phyloP scores from a whole-genome alignment of 2,329 filamentous ascomycete species.

The Rhexocercosporidium sp. region DNA sequence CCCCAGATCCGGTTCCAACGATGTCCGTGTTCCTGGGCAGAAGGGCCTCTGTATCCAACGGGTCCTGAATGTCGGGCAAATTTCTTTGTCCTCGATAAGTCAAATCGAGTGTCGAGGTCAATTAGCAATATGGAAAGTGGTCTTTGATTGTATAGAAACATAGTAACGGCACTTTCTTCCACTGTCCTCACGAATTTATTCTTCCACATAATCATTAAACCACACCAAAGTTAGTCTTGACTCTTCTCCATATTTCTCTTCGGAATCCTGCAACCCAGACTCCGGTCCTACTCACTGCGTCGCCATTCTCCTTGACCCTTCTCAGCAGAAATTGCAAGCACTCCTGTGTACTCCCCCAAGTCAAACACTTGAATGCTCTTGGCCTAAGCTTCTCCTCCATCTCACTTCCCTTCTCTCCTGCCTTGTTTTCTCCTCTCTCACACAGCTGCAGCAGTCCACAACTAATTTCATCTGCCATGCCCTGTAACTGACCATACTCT shows the following conservation, averaged over 20 bases:
- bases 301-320: slow-evolving; percentile 54
- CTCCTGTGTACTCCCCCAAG: slow-evolving; percentile 72
- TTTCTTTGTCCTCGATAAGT: background rate
- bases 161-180: too few species aligned
- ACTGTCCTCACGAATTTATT: too few species aligned
- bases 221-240: slow-evolving; percentile 5
- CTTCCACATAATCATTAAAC: too few species aligned
- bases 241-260: slow-evolving; percentile 28
- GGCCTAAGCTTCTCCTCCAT: slow-evolving; percentile 29
- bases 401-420: background rate
- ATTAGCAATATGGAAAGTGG: too few species aligned
- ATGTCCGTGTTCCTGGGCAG: background rate
- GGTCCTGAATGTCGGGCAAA: background rate
- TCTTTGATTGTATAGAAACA: too few species aligned
- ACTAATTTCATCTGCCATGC: slow-evolving; percentile 93
- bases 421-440: slow-evolving; percentile 5
- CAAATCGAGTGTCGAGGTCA: too few species aligned
- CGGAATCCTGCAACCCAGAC: slow-evolving; percentile 34
- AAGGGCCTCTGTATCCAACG: background rate
- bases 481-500: slow-evolving; percentile 79
- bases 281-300: slow-evolving; percentile 46
- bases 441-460: slow-evolving; percentile 52
- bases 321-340: slow-evolving; percentile 82
- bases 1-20: background rate
- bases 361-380: slow-evolving; percentile 65